A percentile compares a stretch with the other conserved stretches of the same genome.
phyloP scores from a whole-genome alignment of 306 rosid genomes.

The Alnus rubra region DNA sequence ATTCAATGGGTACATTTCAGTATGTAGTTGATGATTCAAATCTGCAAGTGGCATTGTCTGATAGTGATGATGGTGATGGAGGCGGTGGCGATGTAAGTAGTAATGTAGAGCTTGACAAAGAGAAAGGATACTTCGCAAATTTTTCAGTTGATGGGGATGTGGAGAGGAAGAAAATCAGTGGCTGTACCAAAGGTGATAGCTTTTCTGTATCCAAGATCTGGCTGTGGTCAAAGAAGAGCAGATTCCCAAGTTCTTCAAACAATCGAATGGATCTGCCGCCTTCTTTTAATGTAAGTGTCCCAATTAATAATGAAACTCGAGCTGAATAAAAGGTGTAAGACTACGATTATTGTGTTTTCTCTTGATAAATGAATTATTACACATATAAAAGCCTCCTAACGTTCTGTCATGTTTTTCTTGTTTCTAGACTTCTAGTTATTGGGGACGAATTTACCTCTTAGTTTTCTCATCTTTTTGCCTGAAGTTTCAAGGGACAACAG shows the following conservation, averaged over 20 bases:
- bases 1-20: conserved; percentile 85
- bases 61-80: conserved; percentile 3
- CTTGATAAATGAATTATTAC: not conserved
- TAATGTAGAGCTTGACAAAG: conserved; percentile 16
- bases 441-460: not conserved
- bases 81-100: not conserved
- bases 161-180: conserved; percentile 62
- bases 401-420: not conserved
- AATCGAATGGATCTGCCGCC: conserved; percentile 34
- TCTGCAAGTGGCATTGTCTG: conserved; percentile 56
- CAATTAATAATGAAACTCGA: conserved; percentile 16
- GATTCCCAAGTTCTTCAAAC: conserved; percentile 41
- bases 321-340: not conserved
- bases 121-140: conserved; percentile 5
- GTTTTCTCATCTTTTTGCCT: not conserved
- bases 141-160: conserved; percentile 35
- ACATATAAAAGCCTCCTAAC: not conserved
- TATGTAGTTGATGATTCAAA: conserved; percentile 65
- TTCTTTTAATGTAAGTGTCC: conserved; percentile 29
- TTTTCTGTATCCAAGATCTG: conserved; percentile 92
- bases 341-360: not conserved
- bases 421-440: not conserved
- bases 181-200: conserved; percentile 63
- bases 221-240: conserved; percentile 78
- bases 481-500: not conserved